phyloP scores from a whole-genome alignment of 306 rosid genomes.

The Lithocarpus polystachyus region DNA sequence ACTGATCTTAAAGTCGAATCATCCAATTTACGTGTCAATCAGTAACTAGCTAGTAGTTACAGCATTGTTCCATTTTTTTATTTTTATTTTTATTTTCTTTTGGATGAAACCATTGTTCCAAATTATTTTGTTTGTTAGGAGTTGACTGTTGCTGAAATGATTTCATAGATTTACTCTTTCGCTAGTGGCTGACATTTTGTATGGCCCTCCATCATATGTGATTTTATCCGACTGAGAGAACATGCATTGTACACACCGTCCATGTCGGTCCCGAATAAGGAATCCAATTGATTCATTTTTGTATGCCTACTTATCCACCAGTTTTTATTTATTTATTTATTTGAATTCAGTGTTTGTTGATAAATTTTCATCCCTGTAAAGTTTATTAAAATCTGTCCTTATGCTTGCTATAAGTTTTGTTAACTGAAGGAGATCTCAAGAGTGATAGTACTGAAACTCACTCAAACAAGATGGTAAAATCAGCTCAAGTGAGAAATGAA shows the following conservation, averaged over 20 bases:
- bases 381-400: too few species aligned
- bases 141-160: background rate
- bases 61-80: too few species aligned
- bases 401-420: too few species aligned
- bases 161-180: background rate
- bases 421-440: too few species aligned
- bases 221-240: background rate
- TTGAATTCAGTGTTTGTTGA: too few species aligned
- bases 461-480: too few species aligned
- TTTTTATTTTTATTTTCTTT: too few species aligned
- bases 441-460: too few species aligned
- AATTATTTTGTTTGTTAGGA: background rate
- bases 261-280: background rate
- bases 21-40: background rate
- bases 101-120: background rate
- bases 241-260: background rate
- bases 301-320: background rate
- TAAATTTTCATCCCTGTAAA: too few species aligned
- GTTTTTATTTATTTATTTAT: background rate
- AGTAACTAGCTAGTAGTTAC: background rate
- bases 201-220: constrained; percentile 1
- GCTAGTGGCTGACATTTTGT: background rate
- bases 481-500: too few species aligned
- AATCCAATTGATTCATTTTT: background rate
- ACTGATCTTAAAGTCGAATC: background rate